phyloP scores from a whole-genome alignment of 371 early-diverging fungal species.

The Sporodiniella umbellata region DNA sequence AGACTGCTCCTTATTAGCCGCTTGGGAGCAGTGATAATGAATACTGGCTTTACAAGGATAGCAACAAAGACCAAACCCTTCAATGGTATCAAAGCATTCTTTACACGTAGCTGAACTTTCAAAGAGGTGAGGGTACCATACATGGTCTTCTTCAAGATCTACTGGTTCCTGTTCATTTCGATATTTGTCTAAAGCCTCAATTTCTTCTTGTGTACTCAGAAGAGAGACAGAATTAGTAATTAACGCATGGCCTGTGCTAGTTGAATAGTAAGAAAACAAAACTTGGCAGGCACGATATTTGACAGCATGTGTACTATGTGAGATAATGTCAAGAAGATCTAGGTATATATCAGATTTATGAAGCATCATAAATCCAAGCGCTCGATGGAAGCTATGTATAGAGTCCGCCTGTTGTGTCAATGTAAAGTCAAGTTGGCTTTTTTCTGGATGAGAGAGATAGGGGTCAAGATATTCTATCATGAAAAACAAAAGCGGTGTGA shows the following conservation, averaged over 20 bases:
- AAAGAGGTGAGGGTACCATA: slow-evolving; percentile 47
- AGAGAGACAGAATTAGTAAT: slow-evolving; percentile 47
- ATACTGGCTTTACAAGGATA: slow-evolving; percentile 47
- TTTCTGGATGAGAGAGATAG: slow-evolving; percentile 27
- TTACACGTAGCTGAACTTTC: slow-evolving; percentile 32
- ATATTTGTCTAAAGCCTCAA: slow-evolving; percentile 21
- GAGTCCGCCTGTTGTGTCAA: slow-evolving; percentile 25
- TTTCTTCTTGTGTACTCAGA: slow-evolving; percentile 26
- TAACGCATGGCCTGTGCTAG: slow-evolving; percentile 50
- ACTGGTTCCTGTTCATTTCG: slow-evolving; percentile 23
- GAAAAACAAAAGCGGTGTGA: slow-evolving; percentile 40
- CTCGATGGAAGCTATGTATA: slow-evolving; percentile 48
- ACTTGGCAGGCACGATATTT: slow-evolving; percentile 41
- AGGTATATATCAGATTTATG: slow-evolving; percentile 52
- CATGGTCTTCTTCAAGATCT: slow-evolving; percentile 20
- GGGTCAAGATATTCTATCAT: slow-evolving; percentile 48
- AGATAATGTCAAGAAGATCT: slow-evolving; percentile 53
- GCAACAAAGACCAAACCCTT: slow-evolving; percentile 52
- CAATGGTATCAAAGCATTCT: slow-evolving; percentile 47
- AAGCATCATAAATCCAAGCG: slow-evolving; percentile 44
- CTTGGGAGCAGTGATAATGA: slow-evolving; percentile 37
- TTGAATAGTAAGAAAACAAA: slow-evolving; percentile 37
- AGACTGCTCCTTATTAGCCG: slow-evolving; percentile 24
- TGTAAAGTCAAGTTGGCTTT: slow-evolving; percentile 13
- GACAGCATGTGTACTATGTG: slow-evolving; percentile 37